Percentiles rank a stretch among this genome's conserved stretches.
Conservation (phyloP, 2,329 filamentous ascomycete species). For the Colletotrichum karsti region DNA sequence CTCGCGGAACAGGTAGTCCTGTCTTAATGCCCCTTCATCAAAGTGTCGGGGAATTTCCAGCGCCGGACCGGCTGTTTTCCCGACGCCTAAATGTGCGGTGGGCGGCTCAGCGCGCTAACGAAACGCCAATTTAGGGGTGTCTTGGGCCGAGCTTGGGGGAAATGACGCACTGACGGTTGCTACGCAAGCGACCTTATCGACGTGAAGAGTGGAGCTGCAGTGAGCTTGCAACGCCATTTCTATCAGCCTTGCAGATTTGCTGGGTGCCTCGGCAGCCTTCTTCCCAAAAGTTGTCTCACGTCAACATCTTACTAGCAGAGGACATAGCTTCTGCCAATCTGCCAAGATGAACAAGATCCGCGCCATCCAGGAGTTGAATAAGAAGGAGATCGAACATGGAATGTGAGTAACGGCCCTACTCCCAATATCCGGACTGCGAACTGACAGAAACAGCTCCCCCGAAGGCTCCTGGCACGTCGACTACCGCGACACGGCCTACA, state of each 20-base stretch:
- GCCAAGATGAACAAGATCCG: slow-evolving; percentile 89
- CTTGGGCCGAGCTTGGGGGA: background rate
- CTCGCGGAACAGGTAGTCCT: background rate
- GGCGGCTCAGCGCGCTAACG: slow-evolving; percentile 16
- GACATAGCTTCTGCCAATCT: background rate
- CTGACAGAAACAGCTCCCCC: slow-evolving; percentile 66
- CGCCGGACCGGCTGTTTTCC: slow-evolving; percentile 30
- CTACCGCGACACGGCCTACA: slow-evolving; percentile 95
- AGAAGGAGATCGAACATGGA: slow-evolving; percentile 90
- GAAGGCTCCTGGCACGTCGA: slow-evolving; percentile 96
- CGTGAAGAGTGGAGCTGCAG: slow-evolving; percentile 15
- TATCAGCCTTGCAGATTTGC: slow-evolving; percentile 26
- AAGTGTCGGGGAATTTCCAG: slow-evolving; percentile 19
- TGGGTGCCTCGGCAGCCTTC: background rate
- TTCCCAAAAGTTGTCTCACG: background rate
- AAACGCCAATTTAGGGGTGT: slow-evolving; percentile 15
- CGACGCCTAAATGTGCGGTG: background rate
- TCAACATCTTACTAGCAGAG: background rate
- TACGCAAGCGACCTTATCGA: background rate
- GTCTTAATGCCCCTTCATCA: slow-evolving; percentile 17
- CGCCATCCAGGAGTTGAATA: slow-evolving; percentile 91
- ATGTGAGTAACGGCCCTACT: slow-evolving; percentile 60
- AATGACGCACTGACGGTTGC: slow-evolving; percentile 24
- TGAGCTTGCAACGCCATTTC: background rate
- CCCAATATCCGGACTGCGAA: background rate